Evolutionary conservation across 2,329 filamentous ascomycete genomes (phyloP), one percentile per base, ranked within the genome.

Genomic region (Daldinia eschscholtzii): DNA sequence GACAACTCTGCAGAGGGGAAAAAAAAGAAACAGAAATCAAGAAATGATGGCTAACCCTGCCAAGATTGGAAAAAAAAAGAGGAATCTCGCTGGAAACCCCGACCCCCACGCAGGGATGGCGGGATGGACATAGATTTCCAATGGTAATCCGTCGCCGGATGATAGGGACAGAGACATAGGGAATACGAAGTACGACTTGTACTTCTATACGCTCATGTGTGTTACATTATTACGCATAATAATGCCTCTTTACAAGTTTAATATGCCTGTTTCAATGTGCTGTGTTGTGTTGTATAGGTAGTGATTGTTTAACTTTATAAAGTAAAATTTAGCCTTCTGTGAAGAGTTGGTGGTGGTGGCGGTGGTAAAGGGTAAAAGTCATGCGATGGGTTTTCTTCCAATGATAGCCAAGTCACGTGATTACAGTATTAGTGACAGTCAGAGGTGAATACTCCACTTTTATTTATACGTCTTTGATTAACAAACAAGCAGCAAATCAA

Each of bases 121-220:
- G 76, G 74, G 75, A 78, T 79, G 79, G 76, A 76, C 76, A 80
- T 81, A 83, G 80, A 83, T 77, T 75, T 68, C 72, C 72, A 73
- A 77, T 76, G 76, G 78, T 78, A 77, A 76, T 81, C 80, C 77
- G 80, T 79, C 80, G 76, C 81, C 79, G 81, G 81, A 82, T 81
- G 73, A 76, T 15, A 71, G 72, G 65, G 71, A 73, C 68, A 71
- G 61, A 74, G 62, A 73, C 59, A 70, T 73, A 71, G 44, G 65
- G 61, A 72, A 72, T 68, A 72, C 39, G 65, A 72, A 72, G 72
- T 69, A 68, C 57, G 67, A 64, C 42, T 57, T 68, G 48, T 57
- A 62, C 57, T 72, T 71, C 48, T 37, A 50, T 33, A 55, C n/a
- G 4, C 41, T 39, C 37, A 33, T 33, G 33, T 59, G 48, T 56